Conservation (phyloP, 75 land plant genomes). For the Larix kaempferi region DNA sequence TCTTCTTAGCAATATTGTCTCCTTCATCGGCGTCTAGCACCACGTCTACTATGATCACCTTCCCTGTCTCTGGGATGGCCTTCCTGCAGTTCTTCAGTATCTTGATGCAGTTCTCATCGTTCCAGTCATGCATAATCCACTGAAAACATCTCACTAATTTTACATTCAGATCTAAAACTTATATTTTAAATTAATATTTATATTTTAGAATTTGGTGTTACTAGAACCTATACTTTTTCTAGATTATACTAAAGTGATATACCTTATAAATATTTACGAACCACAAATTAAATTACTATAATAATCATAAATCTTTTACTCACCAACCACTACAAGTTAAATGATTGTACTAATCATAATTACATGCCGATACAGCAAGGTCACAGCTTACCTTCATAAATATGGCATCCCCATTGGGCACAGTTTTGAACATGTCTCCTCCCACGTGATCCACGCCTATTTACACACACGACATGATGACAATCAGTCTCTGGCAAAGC, state of each 20-base stretch:
- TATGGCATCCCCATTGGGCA: slow-evolving; percentile 28
- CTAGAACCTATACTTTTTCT: too few relatives aligned
- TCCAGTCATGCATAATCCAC: slow-evolving; percentile 50
- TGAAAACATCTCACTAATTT: not conserved
- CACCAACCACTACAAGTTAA: too few relatives aligned
- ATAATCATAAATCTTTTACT: too few relatives aligned
- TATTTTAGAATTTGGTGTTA: too few relatives aligned
- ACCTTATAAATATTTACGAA: too few relatives aligned
- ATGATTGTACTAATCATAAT: too few relatives aligned
- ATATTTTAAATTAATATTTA: too few relatives aligned
- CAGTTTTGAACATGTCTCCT: slow-evolving; percentile 33
- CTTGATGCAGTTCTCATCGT: slow-evolving; percentile 34
- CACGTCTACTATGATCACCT: slow-evolving; percentile 37
- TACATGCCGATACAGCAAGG: too few relatives aligned
- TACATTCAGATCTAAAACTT: too few relatives aligned
- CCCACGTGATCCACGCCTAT: slow-evolving; percentile 16
- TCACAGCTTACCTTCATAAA: slow-evolving; percentile 25
- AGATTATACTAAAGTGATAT: too few relatives aligned
- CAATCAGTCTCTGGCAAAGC: too few relatives aligned
- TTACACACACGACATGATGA: slow-evolving; percentile 7
- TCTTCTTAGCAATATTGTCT: not conserved
- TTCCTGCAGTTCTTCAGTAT: slow-evolving; percentile 33
- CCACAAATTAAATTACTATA: too few relatives aligned
- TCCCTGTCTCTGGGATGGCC: slow-evolving; percentile 35
- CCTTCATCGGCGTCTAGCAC: not conserved